A percentile compares a stretch with the other conserved stretches of the same genome.
Evolutionary conservation across 139 green algal species (phyloP).

Genomic region (Volvox reticuliferus): DNA sequence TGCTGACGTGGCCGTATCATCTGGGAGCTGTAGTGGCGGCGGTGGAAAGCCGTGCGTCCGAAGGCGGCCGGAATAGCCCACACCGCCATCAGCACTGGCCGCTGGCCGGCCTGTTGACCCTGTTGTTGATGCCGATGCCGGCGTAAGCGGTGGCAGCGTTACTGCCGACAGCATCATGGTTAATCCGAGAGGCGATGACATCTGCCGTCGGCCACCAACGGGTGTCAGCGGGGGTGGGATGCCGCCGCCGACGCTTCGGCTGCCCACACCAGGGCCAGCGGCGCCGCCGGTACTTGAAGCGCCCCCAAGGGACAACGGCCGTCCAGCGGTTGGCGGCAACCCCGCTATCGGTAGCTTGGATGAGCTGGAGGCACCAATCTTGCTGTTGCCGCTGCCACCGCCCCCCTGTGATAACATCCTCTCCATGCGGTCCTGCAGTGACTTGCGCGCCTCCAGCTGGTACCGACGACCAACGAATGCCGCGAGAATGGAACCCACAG

Average conservation of each 20-base stretch:
- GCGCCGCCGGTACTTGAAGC: neutral
- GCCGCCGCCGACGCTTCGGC: neutral
- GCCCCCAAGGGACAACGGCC: neutral
- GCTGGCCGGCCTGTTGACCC: neutral
- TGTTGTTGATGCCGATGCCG: neutral
- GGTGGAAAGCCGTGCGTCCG: neutral
- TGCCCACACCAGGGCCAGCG: neutral
- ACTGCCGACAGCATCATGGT: conserved; percentile 12
- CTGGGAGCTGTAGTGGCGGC: neutral
- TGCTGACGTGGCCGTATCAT: neutral
- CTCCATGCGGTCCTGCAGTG: neutral
- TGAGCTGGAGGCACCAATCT: neutral
- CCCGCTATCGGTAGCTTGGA: neutral
- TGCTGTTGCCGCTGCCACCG: neutral
- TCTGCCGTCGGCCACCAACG: neutral
- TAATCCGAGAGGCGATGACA: neutral
- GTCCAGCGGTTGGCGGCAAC: neutral
- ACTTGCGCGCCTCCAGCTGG: conserved; percentile 29
- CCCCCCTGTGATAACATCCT: neutral
- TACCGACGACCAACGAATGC: conserved; percentile 46
- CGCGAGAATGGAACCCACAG: conserved; percentile 31
- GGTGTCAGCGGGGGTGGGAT: neutral
- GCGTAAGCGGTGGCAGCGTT: neutral
- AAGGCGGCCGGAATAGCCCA: neutral
- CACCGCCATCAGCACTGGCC: neutral